phyloP scores from a whole-genome alignment of 164 flowering plant species.

The Macadamia tetraphylla region DNA sequence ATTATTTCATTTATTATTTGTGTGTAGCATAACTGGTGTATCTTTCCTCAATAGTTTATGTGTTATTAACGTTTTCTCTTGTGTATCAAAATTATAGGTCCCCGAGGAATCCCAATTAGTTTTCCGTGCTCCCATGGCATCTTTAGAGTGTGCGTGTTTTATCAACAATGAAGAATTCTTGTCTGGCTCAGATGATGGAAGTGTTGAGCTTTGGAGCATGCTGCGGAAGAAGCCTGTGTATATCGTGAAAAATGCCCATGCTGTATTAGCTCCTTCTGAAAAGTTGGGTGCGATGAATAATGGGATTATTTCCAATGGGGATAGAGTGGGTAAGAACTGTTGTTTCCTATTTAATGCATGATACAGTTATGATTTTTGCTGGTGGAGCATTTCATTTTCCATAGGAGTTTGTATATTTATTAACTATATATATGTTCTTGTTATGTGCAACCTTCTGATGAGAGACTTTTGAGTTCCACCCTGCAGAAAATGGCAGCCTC shows the following conservation, averaged over 20 bases:
- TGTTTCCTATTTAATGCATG: neutral
- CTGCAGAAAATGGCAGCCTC: conserved; percentile 43
- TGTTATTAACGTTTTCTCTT: neutral
- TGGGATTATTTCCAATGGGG: conserved; percentile 33
- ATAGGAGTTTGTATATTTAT: neutral
- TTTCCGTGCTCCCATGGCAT: conserved; percentile 73
- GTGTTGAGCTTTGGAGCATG: conserved; percentile 71
- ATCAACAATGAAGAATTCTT: conserved; percentile 76
- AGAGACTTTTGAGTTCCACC: neutral
- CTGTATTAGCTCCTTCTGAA: conserved; percentile 18
- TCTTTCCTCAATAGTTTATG: neutral
- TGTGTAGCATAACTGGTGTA: neutral
- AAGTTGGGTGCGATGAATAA: conserved; percentile 17
- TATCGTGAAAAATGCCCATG: conserved; percentile 85
- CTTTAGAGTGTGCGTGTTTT: conserved; percentile 79
- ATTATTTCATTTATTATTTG: neutral
- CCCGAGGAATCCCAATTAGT: conserved; percentile 81
- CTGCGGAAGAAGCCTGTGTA: conserved; percentile 69
- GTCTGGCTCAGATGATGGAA: conserved; percentile 97
- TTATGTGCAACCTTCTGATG: neutral
- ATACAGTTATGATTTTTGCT: neutral
- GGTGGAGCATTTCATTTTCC: neutral
- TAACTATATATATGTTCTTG: neutral
- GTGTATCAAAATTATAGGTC: conserved; percentile 38
- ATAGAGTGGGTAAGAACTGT: conserved; percentile 35